Base-by-base conservation (phyloP, 2,329 filamentous ascomycete genomes). In the Arachnomyces sp. region DNA sequence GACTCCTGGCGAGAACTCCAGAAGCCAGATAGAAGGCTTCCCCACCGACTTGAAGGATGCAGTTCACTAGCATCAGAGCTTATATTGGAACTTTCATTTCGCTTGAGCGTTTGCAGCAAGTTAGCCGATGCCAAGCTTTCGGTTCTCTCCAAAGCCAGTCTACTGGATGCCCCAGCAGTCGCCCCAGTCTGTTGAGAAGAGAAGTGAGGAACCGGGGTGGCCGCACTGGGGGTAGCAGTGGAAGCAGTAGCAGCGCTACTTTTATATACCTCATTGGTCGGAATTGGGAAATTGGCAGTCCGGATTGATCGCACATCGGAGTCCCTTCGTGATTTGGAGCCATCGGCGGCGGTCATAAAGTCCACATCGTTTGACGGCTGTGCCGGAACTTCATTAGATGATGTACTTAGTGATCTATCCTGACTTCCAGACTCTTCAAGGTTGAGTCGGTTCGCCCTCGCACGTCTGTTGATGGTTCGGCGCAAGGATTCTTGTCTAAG, bases 191-290 rank as follows among this genome's bases (percentile, higher is more conserved):
- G 46, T 52, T 66, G 46, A 51, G 64, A 54, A 52, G 70, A 46
- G 61, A 78, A 76, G 52, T 76, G 71, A 5, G 74, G 68, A 18
- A 76, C 63, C 16, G 68, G 66, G 8, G 69, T 63, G n/a, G 70
- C 64, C 31, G 63, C 64, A 40, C 69, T 66, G 3, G 73, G 69
- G 2, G 69, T 68, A 4, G 68, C 66, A 18, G 71, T 72, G 3
- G 73, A 67, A n/a, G 65, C 71, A 1, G 72, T 73, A 7, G 70
- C 64, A n/a, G 63, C 59, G 45, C 66, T 67, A 31, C 64, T 69
- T 45, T 71, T 54, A n/a, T 56, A 56, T 6, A 46, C 57, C 39
- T 69, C 67, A 51, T 64, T 67, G 3, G 65, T 58, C 18, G 70
- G 65, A 20, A 74, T 66, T 13, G 68, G 60, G 25, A 74, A 52